phyloP scores from a whole-genome alignment of 345 rosid species.

The Dipteronia dyeriana region DNA sequence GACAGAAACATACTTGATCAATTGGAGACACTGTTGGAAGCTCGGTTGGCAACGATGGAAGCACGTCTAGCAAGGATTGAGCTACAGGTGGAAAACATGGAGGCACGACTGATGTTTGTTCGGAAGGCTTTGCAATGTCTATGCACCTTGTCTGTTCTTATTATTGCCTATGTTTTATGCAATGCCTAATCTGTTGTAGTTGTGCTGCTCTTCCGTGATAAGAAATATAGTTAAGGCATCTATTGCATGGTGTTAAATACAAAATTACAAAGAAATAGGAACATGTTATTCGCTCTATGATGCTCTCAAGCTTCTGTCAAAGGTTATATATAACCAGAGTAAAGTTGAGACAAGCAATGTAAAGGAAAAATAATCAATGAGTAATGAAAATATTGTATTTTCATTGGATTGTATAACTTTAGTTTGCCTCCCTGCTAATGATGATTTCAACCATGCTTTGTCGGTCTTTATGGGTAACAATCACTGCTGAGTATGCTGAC shows the following conservation, averaged over 20 bases:
- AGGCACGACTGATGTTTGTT: constrained; percentile 24
- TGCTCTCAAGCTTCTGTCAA: neutral
- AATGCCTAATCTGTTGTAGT: constrained; percentile 4
- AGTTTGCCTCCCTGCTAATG: neutral
- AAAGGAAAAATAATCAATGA: neutral
- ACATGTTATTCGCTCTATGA: neutral
- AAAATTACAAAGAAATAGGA: neutral
- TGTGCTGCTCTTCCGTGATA: neutral
- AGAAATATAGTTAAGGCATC: neutral
- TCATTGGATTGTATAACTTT: neutral
- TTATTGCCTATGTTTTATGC: constrained; percentile 26
- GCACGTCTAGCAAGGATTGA: constrained; percentile 28
- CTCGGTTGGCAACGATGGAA: constrained; percentile 27
- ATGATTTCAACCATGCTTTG: constrained; percentile 18
- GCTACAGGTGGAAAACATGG: constrained; percentile 23
- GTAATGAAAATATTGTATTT: neutral
- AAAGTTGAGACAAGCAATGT: neutral
- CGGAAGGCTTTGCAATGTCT: constrained; percentile 22
- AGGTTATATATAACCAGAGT: neutral
- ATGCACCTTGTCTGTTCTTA: constrained; percentile 16
- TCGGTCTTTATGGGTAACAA: neutral
- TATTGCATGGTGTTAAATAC: neutral
- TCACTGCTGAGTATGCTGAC: neutral
- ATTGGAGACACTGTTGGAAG: constrained; percentile 15
- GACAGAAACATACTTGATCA: no score